These are phyloP conservation scores for Sporothrix curviconia DNA, from an alignment of 2,329 filamentous ascomycete species.

Conservation along the genomic window DNA sequence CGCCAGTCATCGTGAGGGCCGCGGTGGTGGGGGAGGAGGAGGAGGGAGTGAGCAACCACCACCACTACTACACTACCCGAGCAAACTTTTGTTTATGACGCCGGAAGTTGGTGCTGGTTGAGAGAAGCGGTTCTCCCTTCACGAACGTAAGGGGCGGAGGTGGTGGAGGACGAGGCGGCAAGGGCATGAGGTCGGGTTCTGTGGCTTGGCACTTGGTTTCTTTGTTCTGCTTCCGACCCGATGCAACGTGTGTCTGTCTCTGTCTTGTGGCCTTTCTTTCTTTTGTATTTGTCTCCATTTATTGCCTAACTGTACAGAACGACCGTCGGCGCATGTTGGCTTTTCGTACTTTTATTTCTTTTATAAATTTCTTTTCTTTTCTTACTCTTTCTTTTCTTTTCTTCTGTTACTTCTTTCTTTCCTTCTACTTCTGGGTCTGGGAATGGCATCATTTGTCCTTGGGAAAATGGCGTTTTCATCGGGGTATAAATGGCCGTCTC, in stretches of 20 bases:
- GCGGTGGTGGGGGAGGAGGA: background rate
- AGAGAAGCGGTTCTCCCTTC: background rate
- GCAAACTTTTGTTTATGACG: too few species aligned
- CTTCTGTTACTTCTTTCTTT: background rate
- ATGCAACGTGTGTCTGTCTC: too few species aligned
- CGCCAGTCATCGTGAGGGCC: conserved; percentile 3
- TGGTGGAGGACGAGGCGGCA: conserved; percentile 7
- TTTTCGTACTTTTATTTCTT: background rate
- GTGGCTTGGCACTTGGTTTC: too few species aligned
- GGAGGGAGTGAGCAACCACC: background rate
- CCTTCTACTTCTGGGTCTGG: background rate
- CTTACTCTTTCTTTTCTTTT: background rate
- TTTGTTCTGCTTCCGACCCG: too few species aligned
- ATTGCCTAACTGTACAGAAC: too few species aligned
- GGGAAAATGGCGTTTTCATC: background rate
- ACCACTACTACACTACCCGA: too few species aligned
- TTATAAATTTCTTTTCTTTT: background rate
- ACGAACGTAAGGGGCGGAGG: conserved; percentile 1
- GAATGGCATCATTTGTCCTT: background rate
- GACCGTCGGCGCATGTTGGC: too few species aligned
- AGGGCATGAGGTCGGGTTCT: background rate
- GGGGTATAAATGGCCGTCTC: background rate
- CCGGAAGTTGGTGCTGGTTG: too few species aligned
- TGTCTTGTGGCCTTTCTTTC: too few species aligned
- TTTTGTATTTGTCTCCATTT: background rate